Evolutionary conservation across 73 alveolate species (phyloP).

Genomic region (Durusdinium trenchii): DNA sequence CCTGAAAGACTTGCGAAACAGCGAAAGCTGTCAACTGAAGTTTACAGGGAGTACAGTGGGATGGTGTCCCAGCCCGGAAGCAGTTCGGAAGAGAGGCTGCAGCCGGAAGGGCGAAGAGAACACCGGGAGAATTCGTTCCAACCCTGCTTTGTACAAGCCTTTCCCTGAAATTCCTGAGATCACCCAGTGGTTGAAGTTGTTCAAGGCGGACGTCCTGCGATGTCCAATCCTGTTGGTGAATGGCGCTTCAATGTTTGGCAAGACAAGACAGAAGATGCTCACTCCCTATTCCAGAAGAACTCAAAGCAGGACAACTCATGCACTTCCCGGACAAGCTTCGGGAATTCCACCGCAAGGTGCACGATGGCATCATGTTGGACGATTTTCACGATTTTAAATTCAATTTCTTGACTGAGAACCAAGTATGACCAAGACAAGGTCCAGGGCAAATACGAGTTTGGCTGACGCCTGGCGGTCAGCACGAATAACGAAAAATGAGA

Average conservation of each 20-base stretch:
- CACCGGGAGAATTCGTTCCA: slow-evolving; percentile 1
- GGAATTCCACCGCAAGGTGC: slow-evolving; percentile 8
- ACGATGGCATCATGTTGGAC: slow-evolving; percentile 43
- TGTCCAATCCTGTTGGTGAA: slow-evolving; percentile 25
- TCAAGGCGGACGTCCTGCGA: slow-evolving; percentile 8
- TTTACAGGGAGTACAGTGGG: slow-evolving; percentile 4
- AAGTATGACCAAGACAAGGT: slow-evolving; percentile 66
- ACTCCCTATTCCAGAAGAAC: slow-evolving; percentile 5
- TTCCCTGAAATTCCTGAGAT: slow-evolving; percentile 30
- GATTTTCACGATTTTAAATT: not conserved
- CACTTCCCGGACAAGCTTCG: slow-evolving; percentile 58
- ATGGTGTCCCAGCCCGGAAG: slow-evolving; percentile 20
- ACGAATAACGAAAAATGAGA: no score
- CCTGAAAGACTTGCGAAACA: slow-evolving; percentile 60
- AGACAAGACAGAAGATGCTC: slow-evolving; percentile 34
- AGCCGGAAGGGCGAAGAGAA: slow-evolving; percentile 7
- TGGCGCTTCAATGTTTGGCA: slow-evolving; percentile 46
- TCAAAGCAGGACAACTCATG: slow-evolving; percentile 7
- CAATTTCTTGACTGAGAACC: slow-evolving; percentile 15
- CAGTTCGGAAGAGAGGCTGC: not conserved
- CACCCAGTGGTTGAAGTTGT: slow-evolving; percentile 7
- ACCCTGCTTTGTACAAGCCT: slow-evolving; percentile 13
- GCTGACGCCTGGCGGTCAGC: slow-evolving; percentile 39
- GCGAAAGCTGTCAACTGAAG: not conserved
- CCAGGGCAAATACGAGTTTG: slow-evolving; percentile 46